A percentile compares a stretch with the other conserved stretches of the same genome.
These are phyloP conservation scores for Auriculariales sp. DNA, from an alignment of 768 basidiomycete genomes.

Conservation along the genomic window DNA sequence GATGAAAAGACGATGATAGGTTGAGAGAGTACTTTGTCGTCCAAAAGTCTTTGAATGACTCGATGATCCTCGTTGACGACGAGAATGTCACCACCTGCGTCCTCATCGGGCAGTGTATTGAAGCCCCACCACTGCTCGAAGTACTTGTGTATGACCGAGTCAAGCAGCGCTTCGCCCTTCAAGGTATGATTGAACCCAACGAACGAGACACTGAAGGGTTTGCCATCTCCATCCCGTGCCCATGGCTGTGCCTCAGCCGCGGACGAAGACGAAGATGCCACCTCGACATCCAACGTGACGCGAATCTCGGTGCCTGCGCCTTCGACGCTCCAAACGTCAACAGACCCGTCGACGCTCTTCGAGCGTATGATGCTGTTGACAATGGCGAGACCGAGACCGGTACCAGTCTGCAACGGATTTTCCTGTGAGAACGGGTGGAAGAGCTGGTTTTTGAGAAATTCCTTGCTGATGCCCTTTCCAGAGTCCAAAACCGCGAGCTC, in stretches of 20 bases:
- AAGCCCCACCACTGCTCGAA: conserved; percentile 70
- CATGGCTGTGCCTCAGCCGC: conserved; percentile 31
- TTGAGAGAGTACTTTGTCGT: conserved; percentile 36
- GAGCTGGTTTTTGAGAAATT: conserved; percentile 87
- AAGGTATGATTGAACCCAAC: conserved; percentile 54
- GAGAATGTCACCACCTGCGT: conserved; percentile 50
- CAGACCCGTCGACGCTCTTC: conserved; percentile 74
- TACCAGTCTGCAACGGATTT: conserved; percentile 84
- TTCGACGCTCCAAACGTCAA: conserved; percentile 89
- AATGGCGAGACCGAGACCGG: conserved; percentile 87
- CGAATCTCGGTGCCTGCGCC: conserved; percentile 85
- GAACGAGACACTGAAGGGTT: conserved; percentile 45
- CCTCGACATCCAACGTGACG: conserved; percentile 65
- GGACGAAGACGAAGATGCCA: conserved; percentile 17
- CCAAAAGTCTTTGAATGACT: conserved; percentile 40
- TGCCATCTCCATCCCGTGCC: conserved; percentile 23
- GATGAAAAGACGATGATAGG: conserved; percentile 69
- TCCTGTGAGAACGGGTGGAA: conserved; percentile 98
- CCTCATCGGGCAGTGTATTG: conserved; percentile 22
- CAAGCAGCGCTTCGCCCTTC: conserved; percentile 54
- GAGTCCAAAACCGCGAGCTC: conserved; percentile 81
- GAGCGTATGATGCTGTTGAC: conserved; percentile 86
- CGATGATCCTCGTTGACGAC: conserved; percentile 68
- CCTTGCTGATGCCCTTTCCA: conserved; percentile 90
- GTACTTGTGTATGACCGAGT: conserved; percentile 46